Percentiles rank a stretch among this genome's conserved stretches.
These are phyloP conservation scores for Ogataea minuta DNA, from an alignment of 805 yeast species.

Conservation along the genomic window DNA sequence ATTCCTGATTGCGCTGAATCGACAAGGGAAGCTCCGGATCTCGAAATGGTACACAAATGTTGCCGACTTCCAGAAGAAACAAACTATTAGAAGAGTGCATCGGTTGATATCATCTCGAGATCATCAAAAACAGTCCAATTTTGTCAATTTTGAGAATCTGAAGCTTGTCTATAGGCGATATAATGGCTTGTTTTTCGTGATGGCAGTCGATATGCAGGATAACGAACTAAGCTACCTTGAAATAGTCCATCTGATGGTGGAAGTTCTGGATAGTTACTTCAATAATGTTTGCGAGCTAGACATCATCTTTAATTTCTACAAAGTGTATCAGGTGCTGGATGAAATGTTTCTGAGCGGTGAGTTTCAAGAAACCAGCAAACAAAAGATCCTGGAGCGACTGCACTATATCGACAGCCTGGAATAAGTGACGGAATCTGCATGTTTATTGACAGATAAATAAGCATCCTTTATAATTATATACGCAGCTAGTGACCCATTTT, in stretches of 20 bases:
- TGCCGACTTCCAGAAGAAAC: conserved; percentile 45
- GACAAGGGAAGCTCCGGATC: conserved; percentile 90
- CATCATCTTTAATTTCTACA: conserved; percentile 86
- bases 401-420: conserved; percentile 62
- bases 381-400: conserved; percentile 61
- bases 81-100: conserved; percentile 64
- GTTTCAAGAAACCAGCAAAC: conserved; percentile 79
- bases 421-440: conserved; percentile 27
- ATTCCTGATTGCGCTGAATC: conserved; percentile 76
- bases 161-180: conserved; percentile 84
- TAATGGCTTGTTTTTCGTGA: conserved; percentile 88
- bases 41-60: conserved; percentile 64
- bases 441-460: conserved; percentile 13
- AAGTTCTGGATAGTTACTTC: conserved; percentile 80
- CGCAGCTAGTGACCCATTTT: conserved; percentile 7
- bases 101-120: conserved; percentile 79
- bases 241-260: conserved; percentile 83
- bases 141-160: conserved; percentile 46
- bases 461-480: conserved; percentile 20
- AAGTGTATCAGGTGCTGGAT: conserved; percentile 77
- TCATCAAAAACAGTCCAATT: conserved; percentile 63
- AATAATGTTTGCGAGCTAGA: conserved; percentile 93
- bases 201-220: conserved; percentile 75
- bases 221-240: conserved; percentile 83
- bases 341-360: conserved; percentile 91